phyloP scores from a whole-genome alignment of 2,329 filamentous ascomycete species.

The Diaporthe longicolla region DNA sequence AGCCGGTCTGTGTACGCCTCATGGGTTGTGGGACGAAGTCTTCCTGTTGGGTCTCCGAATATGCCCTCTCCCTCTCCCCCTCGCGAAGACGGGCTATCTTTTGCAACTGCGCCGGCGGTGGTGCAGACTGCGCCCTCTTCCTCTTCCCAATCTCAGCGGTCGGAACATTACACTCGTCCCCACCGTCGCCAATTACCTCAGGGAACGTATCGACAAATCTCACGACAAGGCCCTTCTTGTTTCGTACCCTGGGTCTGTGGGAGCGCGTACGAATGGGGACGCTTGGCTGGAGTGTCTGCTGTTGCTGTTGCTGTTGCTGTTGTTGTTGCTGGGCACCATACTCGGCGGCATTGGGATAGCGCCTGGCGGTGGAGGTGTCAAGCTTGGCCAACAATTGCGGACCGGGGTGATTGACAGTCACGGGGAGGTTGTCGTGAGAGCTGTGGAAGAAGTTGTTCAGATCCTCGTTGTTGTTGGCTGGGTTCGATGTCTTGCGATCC shows the following conservation, averaged over 20 bases:
- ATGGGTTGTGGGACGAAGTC: slow-evolving; percentile 69
- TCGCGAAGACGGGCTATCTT: slow-evolving; percentile 48
- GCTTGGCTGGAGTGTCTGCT: slow-evolving; percentile 47
- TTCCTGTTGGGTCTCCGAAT: slow-evolving; percentile 53
- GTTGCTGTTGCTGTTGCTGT: slow-evolving; percentile 43
- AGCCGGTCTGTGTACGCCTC: slow-evolving; percentile 71
- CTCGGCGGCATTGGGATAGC: slow-evolving; percentile 68
- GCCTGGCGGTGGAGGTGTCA: slow-evolving; percentile 68
- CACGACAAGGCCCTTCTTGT: slow-evolving; percentile 79
- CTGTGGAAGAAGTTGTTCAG: slow-evolving; percentile 73
- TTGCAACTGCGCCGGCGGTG: slow-evolving; percentile 44
- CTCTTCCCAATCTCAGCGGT: slow-evolving; percentile 78
- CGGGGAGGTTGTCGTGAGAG: slow-evolving; percentile 67
- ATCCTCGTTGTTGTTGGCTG: slow-evolving; percentile 52
- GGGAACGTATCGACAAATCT: slow-evolving; percentile 80
- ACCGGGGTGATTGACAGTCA: slow-evolving; percentile 61
- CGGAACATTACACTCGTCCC: slow-evolving; percentile 84
- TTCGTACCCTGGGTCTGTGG: slow-evolving; percentile 59
- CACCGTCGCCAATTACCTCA: slow-evolving; percentile 90
- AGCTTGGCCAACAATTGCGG: slow-evolving; percentile 65
- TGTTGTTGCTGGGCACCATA: slow-evolving; percentile 54
- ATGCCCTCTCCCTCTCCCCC: slow-evolving; percentile 47
- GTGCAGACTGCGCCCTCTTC: slow-evolving; percentile 60
- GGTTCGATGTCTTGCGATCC: slow-evolving; percentile 53
- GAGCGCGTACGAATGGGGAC: slow-evolving; percentile 59